phyloP scores from a whole-genome alignment of 176 grass and related monocot species.

The Olyra latifolia region DNA sequence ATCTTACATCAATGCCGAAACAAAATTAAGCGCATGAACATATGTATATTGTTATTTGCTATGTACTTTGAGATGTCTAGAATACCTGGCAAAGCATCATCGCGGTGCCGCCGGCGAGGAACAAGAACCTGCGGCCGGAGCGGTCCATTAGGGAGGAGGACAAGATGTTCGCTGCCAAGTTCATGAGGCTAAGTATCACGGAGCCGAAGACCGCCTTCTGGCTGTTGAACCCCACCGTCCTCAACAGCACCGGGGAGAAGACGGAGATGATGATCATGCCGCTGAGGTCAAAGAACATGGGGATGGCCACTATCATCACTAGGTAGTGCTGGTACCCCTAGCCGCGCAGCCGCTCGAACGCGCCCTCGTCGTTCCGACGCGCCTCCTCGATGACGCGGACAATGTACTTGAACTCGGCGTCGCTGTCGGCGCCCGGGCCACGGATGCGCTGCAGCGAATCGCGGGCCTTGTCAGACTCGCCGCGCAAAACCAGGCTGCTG shows the following conservation, averaged over 20 bases:
- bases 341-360: slow-evolving; percentile 43
- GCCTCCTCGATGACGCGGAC: slow-evolving; percentile 34
- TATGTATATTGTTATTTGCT: neutral
- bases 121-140: slow-evolving; percentile 44
- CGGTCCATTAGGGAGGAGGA: slow-evolving; percentile 43
- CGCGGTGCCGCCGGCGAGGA: slow-evolving; percentile 32
- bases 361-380: slow-evolving; percentile 40
- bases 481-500: slow-evolving; percentile 62
- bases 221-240: slow-evolving; percentile 63
- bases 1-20: neutral
- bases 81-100: slow-evolving; percentile 52
- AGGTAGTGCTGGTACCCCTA: slow-evolving; percentile 47
- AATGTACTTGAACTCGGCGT: slow-evolving; percentile 59
- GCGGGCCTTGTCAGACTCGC: slow-evolving; percentile 34
- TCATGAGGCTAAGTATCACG: slow-evolving; percentile 36
- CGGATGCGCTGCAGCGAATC: slow-evolving; percentile 48
- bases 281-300: slow-evolving; percentile 51
- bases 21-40: neutral
- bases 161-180: slow-evolving; percentile 15
- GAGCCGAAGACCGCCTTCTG: slow-evolving; percentile 47
- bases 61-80: neutral
- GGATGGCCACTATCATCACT: slow-evolving; percentile 50
- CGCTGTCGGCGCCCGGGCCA: slow-evolving; percentile 19
- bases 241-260: slow-evolving; percentile 61
- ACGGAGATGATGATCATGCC: slow-evolving; percentile 56